Percentiles rank a stretch among this genome's conserved stretches.
Conservation (phyloP, 1,139 yeast genomes). For the Hanseniaspora gamundiae region DNA sequence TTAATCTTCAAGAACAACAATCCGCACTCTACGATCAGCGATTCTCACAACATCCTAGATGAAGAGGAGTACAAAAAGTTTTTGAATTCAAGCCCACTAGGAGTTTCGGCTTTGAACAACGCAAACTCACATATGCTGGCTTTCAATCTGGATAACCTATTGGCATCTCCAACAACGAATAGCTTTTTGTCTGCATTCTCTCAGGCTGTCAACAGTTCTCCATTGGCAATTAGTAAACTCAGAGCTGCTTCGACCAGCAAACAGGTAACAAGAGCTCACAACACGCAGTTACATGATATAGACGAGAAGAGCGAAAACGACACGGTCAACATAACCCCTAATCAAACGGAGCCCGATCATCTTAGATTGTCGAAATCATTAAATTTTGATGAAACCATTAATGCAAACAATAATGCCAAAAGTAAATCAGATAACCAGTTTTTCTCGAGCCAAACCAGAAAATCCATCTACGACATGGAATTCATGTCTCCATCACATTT, state of each 20-base stretch:
- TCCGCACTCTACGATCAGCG: background rate
- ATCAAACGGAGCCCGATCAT: no score
- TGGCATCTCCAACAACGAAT: constrained; percentile 6
- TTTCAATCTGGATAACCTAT: constrained; percentile 5
- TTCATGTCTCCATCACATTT: background rate
- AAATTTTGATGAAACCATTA: no score
- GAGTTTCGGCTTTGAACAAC: background rate
- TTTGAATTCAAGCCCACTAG: constrained; percentile 5
- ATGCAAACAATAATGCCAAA: no score
- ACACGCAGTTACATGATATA: background rate
- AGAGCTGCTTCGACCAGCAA: background rate
- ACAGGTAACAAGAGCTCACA: background rate
- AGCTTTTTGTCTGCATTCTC: constrained; percentile 6
- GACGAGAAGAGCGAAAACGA: background rate
- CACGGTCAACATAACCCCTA: no score
- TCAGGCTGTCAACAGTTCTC: constrained; percentile 7
- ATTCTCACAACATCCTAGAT: background rate
- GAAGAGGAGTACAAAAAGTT: constrained; percentile 7
- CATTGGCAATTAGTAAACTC: constrained; percentile 3
- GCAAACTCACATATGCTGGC: constrained; percentile 3
- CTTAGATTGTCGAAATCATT: no score
- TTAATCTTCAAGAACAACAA: background rate
- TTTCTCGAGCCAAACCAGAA: background rate
- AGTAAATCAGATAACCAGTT: no score
- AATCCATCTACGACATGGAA: background rate